Conservation (phyloP, 306 rosid genomes). For the Crotalaria pallida region DNA sequence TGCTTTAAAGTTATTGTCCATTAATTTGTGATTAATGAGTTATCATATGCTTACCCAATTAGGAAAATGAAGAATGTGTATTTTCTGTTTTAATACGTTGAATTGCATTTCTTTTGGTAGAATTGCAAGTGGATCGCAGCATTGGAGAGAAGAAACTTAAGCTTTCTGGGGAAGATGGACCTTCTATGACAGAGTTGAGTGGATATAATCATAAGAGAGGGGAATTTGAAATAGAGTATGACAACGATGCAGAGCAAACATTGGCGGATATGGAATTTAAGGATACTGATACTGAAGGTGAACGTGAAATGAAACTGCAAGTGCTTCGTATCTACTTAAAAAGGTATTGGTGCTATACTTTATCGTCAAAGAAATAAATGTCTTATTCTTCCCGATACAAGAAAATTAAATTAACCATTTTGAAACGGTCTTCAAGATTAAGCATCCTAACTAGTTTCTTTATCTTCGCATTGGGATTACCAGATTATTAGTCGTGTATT, state of each 20-base stretch:
- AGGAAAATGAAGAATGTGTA: not conserved
- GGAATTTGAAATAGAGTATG: slow-evolving; percentile 86
- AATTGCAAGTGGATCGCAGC: slow-evolving; percentile 59
- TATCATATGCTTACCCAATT: not conserved
- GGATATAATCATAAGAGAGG: slow-evolving; percentile 82
- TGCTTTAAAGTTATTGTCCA: not conserved
- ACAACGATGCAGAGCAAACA: slow-evolving; percentile 83
- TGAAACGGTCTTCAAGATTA: not conserved
- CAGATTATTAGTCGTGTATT: not conserved
- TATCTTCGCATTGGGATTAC: not conserved
- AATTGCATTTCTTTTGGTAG: slow-evolving; percentile 26
- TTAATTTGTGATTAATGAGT: not conserved
- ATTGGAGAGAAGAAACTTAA: slow-evolving; percentile 76
- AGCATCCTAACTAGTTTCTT: not conserved
- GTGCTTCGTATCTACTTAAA: slow-evolving; percentile 67
- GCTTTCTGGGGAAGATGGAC: slow-evolving; percentile 56
- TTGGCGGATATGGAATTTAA: slow-evolving; percentile 91
- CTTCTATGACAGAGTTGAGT: slow-evolving; percentile 60
- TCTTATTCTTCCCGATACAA: not conserved
- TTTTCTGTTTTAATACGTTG: not conserved
- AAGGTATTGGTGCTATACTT: slow-evolving; percentile 34
- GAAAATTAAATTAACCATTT: not conserved
- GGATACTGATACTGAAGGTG: slow-evolving; percentile 60
- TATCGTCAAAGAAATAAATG: not conserved
- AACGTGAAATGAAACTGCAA: slow-evolving; percentile 53